phyloP scores from a whole-genome alignment of 1,139 yeast species.

The Yamadazyma buinensis region DNA sequence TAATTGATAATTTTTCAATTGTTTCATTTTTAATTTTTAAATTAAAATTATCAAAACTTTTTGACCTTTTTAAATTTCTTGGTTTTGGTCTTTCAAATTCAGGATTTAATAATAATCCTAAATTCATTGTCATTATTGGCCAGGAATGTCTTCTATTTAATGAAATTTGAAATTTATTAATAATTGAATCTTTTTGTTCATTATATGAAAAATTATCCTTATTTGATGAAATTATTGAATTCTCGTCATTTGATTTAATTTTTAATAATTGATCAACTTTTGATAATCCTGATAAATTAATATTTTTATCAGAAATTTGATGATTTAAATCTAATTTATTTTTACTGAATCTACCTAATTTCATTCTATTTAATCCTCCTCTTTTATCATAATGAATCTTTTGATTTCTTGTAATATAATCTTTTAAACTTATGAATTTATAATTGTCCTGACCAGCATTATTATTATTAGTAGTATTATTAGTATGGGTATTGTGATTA shows the following conservation, averaged over 20 bases:
- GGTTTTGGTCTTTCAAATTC: slow-evolving; percentile 11
- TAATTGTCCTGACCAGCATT: slow-evolving; percentile 18
- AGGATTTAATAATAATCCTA: slow-evolving; percentile 26
- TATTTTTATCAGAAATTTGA: slow-evolving; percentile 2
- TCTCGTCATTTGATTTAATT: slow-evolving; percentile 1
- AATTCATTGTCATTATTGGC: slow-evolving; percentile 35
- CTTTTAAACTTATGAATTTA: slow-evolving; percentile 35
- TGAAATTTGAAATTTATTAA: slow-evolving; percentile 10
- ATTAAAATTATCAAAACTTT: slow-evolving; percentile 5
- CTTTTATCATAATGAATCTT: slow-evolving; percentile 24
- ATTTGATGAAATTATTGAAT: not conserved
- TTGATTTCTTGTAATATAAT: slow-evolving; percentile 28
- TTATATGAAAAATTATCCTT: not conserved
- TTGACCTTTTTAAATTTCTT: slow-evolving; percentile 6
- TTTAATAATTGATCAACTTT: slow-evolving; percentile 7
- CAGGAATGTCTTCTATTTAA: slow-evolving; percentile 44
- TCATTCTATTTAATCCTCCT: slow-evolving; percentile 38
- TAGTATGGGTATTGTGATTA: slow-evolving; percentile 9
- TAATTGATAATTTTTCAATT: slow-evolving; percentile 22
- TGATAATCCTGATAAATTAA: slow-evolving; percentile 7
- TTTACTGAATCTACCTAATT: slow-evolving; percentile 23
- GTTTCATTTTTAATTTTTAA: slow-evolving; percentile 12
- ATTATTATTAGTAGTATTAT: slow-evolving; percentile 9
- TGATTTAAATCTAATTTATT: slow-evolving; percentile 5
- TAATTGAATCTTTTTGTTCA: not conserved